Evolutionary conservation across 2,329 filamentous ascomycete genomes (phyloP), one percentile per base, ranked within the genome.

Genomic region (Teratosphaeria nubilosa): DNA sequence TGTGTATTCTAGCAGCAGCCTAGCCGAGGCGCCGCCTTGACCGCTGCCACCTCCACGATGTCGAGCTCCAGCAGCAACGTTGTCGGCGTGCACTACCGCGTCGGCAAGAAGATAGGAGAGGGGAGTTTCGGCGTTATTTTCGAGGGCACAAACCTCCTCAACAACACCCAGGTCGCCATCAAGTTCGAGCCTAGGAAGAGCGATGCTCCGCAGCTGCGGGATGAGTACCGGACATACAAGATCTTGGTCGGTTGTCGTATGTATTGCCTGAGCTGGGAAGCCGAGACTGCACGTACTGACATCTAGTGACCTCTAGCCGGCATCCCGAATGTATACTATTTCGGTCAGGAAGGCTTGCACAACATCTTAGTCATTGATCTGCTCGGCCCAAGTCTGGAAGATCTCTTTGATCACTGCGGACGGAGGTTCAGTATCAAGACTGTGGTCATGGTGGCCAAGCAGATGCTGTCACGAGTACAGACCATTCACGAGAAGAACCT

Each of bases 181-280:
- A 99, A 99, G 81, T 99, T 99, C 77, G 94, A 99, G 87, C 94
- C 94, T 60, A 85, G 94, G 68, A 99, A 99, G 80, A 97, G 92
- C 76, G 94, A 99, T 78, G 94, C 94, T 73, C 94, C 94, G 59
- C 94, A 99, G 75, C 79, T 99, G 66, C 87, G 94, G 75, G 94
- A 99, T 82, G 94, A 99, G 75, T 99, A 99, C 76, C 86, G 94
- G 71, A 99, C 94, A 60, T 99, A 99, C 81, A 99, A 99, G 82
- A 97, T 99, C 69, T 85, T 99, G 66, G 94, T 97, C 65, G 94
- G 94, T 73, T 99, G 94, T 80, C 92, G 94, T 99, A 80, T 88
- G 94, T 88, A 56, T 59, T 22, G 22, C 30, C 56, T 31, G 20
- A 48, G 41, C 20, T 10, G 16, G 16, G 27, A n/a, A 20, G 41